Evolutionary conservation across 2,329 filamentous ascomycete genomes (phyloP).

Genomic region (Talaromyces sp.): DNA sequence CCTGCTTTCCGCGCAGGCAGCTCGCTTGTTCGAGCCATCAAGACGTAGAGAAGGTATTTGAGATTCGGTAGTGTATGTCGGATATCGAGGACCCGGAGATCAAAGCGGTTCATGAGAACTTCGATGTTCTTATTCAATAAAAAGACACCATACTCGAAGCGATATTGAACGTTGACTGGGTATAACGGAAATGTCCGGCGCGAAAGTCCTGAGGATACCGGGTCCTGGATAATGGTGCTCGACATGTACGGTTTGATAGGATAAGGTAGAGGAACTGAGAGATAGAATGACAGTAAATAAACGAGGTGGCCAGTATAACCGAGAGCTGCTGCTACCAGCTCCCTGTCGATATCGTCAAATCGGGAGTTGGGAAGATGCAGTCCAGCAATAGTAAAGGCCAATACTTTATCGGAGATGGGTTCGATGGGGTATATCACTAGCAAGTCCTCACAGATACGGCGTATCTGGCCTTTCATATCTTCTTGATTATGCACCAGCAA

Average conservation of each 20-base stretch:
- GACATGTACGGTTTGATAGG: slow-evolving; percentile 68
- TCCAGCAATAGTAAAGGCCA: slow-evolving; percentile 78
- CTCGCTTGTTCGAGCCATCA: slow-evolving; percentile 69
- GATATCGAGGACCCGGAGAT: slow-evolving; percentile 78
- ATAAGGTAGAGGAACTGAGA: slow-evolving; percentile 74
- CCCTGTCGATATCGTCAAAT: slow-evolving; percentile 62
- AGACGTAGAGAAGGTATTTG: slow-evolving; percentile 85
- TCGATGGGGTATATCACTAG: slow-evolving; percentile 74
- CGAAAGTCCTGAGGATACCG: slow-evolving; percentile 53
- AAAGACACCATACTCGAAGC: slow-evolving; percentile 95
- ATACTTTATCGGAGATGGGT: slow-evolving; percentile 57
- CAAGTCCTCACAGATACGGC: slow-evolving; percentile 82
- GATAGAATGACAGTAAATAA: slow-evolving; percentile 73
- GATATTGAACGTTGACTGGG: slow-evolving; percentile 68
- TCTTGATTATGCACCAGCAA: slow-evolving; percentile 54
- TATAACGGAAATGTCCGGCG: slow-evolving; percentile 77
- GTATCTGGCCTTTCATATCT: slow-evolving; percentile 75
- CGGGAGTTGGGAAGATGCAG: slow-evolving; percentile 74
- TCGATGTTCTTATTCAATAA: slow-evolving; percentile 96
- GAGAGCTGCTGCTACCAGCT: slow-evolving; percentile 72
- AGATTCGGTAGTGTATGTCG: slow-evolving; percentile 88
- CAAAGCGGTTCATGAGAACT: slow-evolving; percentile 58
- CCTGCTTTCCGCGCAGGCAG: slow-evolving; percentile 53
- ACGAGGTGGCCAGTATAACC: slow-evolving; percentile 74
- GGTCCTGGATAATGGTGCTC: slow-evolving; percentile 68